These are phyloP conservation scores for Nemania sp. DNA, from an alignment of 2,329 filamentous ascomycete genomes.

Conservation along the genomic window DNA sequence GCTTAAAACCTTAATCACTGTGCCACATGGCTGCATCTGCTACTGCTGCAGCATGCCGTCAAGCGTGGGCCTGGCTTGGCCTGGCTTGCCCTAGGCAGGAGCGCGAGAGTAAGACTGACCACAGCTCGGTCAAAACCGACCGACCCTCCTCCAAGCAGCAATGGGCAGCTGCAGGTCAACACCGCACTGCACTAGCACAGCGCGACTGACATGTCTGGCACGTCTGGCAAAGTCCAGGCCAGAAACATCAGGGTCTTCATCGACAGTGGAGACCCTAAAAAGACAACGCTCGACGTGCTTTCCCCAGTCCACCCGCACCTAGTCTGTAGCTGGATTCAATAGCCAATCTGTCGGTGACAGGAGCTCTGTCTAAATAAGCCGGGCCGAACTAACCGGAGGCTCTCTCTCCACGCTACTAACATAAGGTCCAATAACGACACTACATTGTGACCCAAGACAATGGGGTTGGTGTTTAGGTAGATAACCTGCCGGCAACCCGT, in stretches of 20 bases:
- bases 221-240: neutral
- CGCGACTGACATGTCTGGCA: no score
- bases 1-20: constrained; percentile 28
- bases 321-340: neutral
- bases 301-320: neutral
- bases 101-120: constrained; percentile 24
- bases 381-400: constrained; percentile 21
- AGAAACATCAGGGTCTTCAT: neutral
- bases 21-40: constrained; percentile 7
- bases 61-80: constrained; percentile 9
- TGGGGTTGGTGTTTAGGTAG: no score
- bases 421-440: no score
- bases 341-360: neutral
- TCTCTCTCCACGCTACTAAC: no score
- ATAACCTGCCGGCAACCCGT: no score
- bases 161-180: constrained; percentile 12
- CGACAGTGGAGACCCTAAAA: neutral
- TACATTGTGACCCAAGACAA: no score
- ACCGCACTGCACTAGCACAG: neutral
- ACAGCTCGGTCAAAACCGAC: constrained; percentile 27
- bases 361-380: constrained; percentile 21
- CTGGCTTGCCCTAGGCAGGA: constrained; percentile 19
- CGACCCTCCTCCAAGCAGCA: constrained; percentile 12
- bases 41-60: constrained; percentile 11
- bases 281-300: neutral